Base-by-base conservation (phyloP, 441 rosid genomes). In the Jatropha podagrica region DNA sequence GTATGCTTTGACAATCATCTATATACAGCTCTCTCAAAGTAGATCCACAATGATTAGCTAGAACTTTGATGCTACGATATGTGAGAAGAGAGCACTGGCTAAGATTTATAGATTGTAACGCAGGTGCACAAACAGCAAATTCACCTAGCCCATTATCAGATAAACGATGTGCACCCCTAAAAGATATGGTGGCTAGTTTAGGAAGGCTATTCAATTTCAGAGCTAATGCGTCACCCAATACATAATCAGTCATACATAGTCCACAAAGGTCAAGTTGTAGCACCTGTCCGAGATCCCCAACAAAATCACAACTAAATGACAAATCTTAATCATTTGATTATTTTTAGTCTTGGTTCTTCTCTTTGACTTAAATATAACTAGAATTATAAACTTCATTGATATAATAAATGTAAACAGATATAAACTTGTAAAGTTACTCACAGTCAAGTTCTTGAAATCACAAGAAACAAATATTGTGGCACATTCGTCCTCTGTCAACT, bases 221-320 rank as follows among this genome's bases (percentile, higher is more conserved):
- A 12, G 81, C 78, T 76, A 85, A 68, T 52, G 80, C 81, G 4
- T 59, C 73, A 52, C 1, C 26, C 52, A 87, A 55, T 2, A 78
- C 58, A 38, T 67, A 6, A 40, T 88, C 86, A 14, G 83, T 54
- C 78, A 87, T 70, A 13, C 78, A 73, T 40, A 72, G 65, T 61
- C 88, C 90, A 26, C 87, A 84, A 10, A 79, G 78, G 77, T 79
- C 89, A 79, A 87, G 86, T 77, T 77, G 84, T 15, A 88, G 79
- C 61, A 81, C 84, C 90, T 88, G 78, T 69, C 20, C 74, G 61
- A 72, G 23, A 46, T 46, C 38, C 51, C 67, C 40, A 23, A 54
- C 72, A 75, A 70, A 62, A 76, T 52, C 61, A 76, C 46, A 66
- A 51, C 41, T 38, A 37, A 64, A 20, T 2, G 42, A 52, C 41